phyloP scores from a whole-genome alignment of 225 moss, liverwort and hornwort genomes.

The Thuidium tamariscinum region DNA sequence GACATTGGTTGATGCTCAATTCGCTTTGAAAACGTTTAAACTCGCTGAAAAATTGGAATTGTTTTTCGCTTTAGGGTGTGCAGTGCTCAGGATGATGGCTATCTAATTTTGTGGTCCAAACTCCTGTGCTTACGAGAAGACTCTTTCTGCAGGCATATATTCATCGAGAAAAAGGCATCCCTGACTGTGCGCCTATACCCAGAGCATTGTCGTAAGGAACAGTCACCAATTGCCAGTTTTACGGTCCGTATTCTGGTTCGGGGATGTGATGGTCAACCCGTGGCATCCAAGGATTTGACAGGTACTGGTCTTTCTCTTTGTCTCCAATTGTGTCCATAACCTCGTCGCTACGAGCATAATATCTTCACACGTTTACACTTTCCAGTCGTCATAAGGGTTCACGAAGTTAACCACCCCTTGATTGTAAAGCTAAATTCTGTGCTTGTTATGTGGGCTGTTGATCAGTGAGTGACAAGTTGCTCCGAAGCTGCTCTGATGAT shows the following conservation, averaged over 20 bases:
- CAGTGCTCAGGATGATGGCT: background rate
- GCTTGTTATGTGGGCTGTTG: constrained; percentile 1
- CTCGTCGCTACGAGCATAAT: background rate
- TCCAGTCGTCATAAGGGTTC: background rate
- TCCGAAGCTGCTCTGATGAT: constrained; percentile 13
- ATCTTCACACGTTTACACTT: background rate
- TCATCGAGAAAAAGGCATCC: constrained; percentile 26
- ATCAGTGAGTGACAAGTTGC: constrained; percentile 28
- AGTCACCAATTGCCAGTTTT: constrained; percentile 39
- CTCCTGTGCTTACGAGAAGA: background rate
- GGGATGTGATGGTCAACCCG: constrained; percentile 22
- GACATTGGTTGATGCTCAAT: background rate
- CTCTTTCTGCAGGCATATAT: constrained; percentile 20
- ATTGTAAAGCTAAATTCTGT: background rate
- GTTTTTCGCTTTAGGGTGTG: background rate
- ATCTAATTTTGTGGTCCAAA: background rate
- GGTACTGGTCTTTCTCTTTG: background rate
- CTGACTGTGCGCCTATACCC: constrained; percentile 24
- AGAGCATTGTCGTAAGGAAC: constrained; percentile 41
- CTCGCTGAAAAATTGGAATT: background rate
- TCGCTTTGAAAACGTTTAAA: background rate
- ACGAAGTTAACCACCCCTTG: background rate
- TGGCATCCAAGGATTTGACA: constrained; percentile 27
- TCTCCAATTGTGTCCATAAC: background rate
- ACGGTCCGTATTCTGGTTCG: constrained; percentile 24